Conservation (phyloP, 495 filamentous ascomycete genomes). For the Cercophora sp. region DNA sequence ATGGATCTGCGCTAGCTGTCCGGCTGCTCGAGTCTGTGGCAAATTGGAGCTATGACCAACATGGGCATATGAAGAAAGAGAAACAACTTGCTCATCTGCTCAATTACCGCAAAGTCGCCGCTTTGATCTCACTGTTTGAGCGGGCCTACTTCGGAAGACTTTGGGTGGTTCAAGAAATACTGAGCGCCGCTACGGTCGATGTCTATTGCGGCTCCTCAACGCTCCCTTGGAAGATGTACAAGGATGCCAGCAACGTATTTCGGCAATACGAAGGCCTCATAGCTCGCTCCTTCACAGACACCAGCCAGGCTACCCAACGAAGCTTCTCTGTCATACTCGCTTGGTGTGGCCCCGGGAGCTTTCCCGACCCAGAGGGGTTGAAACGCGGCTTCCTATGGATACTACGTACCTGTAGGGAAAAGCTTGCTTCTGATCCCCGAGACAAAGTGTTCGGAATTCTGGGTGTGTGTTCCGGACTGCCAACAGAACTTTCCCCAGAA, state of each 20-base stretch:
- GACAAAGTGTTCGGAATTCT: constrained; percentile 29
- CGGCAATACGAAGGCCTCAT: constrained; percentile 7
- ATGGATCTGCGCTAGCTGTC: constrained; percentile 11
- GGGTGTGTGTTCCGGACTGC: constrained; percentile 17
- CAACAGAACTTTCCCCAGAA: constrained; percentile 20
- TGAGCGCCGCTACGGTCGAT: not conserved
- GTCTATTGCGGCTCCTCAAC: not conserved
- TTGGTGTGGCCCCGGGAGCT: constrained; percentile 7
- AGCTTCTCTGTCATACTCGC: constrained; percentile 3
- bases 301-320: not conserved
- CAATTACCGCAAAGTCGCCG: constrained; percentile 8
- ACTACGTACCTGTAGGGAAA: constrained; percentile 12
- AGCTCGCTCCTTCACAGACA: constrained; percentile 1
- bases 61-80: not conserved
- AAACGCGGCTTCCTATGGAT: constrained; percentile 1
- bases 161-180: not conserved
- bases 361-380: constrained; percentile 3
- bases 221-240: not conserved
- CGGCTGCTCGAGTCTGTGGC: constrained; percentile 1
- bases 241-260: not conserved
- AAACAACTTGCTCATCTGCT: not conserved
- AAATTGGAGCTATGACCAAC: not conserved
- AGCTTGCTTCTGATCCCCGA: constrained; percentile 14
- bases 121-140: constrained; percentile 27
- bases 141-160: constrained; percentile 23